phyloP scores from a whole-genome alignment of 2,329 filamentous ascomycete genomes.

The Alternaria panax region DNA sequence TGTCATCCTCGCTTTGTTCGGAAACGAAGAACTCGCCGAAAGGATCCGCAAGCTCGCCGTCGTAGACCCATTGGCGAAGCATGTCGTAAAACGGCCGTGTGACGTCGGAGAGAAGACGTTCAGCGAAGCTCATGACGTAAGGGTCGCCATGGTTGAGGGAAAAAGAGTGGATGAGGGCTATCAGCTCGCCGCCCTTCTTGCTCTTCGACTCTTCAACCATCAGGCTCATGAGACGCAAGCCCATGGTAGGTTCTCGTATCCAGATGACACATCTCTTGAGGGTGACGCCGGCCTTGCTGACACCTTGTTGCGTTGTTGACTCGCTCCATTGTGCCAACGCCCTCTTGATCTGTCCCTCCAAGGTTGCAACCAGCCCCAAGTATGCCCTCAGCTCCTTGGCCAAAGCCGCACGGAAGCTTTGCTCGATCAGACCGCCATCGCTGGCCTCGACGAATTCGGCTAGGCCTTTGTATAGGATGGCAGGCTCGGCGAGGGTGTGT shows the following conservation, averaged over 20 bases:
- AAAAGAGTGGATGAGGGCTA: constrained; percentile 91
- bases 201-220: constrained; percentile 90
- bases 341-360: constrained; percentile 89
- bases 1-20: constrained; percentile 70
- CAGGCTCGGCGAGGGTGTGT: constrained; percentile 90
- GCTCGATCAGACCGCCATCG: constrained; percentile 84
- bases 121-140: constrained; percentile 90
- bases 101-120: constrained; percentile 83
- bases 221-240: constrained; percentile 87
- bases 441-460: constrained; percentile 82
- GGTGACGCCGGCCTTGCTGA: constrained; percentile 88
- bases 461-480: constrained; percentile 84
- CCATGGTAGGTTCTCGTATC: constrained; percentile 97
- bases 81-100: constrained; percentile 97
- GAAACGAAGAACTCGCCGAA: constrained; percentile 95
- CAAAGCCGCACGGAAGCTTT: constrained; percentile 89
- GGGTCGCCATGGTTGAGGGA: constrained; percentile 94
- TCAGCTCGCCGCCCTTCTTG: constrained; percentile 87
- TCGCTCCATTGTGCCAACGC: constrained; percentile 79
- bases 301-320: constrained; percentile 69
- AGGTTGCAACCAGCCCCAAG: constrained; percentile 84
- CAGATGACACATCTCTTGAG: constrained; percentile 95
- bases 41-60: constrained; percentile 96
- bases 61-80: constrained; percentile 95
- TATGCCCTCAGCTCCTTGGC: constrained; percentile 87